Evolutionary conservation across 2,329 filamentous ascomycete genomes (phyloP), one percentile per base, ranked within the genome.

Genomic region (Hirsutella thompsonii): DNA sequence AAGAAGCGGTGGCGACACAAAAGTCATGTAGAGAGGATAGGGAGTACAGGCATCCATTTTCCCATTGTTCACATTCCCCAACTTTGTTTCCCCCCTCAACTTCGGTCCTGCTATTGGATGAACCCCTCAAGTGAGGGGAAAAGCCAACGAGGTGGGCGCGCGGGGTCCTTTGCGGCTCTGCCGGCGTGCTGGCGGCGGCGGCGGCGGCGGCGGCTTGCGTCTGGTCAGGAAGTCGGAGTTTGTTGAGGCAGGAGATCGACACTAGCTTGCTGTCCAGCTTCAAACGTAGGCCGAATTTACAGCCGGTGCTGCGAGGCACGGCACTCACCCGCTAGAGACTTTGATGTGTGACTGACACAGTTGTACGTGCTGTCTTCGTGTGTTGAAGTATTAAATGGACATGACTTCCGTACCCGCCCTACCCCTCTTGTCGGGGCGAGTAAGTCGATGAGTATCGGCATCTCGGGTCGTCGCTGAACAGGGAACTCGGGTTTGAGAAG

Each of bases 21-120:
- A 63, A 62, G 47, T 63, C 60, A 63, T 63, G 60, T 63, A 63
- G 59, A 61, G 55, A 60, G 56, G 54, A 52, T 50, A 52, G 55
- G 59, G 60, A 61, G 58, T 62, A 58, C 54, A 57, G 59, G 57
- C 53, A 58, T 26, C 23, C 6, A 26, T 34, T 34, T 34, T 16
- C n/a, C 32, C 32, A 18, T 16, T 14, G 14, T 32, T 34, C 32
- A 34, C 32, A 34, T 52, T 45, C 50, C 36, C 41, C 37, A 42
- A 44, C 48, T 47, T 50, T 49, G 42, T 42, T 46, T 28, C 40
- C 43, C 40, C 33, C 36, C 42, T 37, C 32, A 6, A 26, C 8
- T 33, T 43, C 46, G 45, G 36, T 42, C 45, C 45, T 48, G 16
- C 47, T 49, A 42, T 47, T 50, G 42, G 54, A 53, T 52, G 49